These are phyloP conservation scores for Aurinia saxatilis DNA, from an alignment of 345 rosid genomes.

Conservation along the genomic window DNA sequence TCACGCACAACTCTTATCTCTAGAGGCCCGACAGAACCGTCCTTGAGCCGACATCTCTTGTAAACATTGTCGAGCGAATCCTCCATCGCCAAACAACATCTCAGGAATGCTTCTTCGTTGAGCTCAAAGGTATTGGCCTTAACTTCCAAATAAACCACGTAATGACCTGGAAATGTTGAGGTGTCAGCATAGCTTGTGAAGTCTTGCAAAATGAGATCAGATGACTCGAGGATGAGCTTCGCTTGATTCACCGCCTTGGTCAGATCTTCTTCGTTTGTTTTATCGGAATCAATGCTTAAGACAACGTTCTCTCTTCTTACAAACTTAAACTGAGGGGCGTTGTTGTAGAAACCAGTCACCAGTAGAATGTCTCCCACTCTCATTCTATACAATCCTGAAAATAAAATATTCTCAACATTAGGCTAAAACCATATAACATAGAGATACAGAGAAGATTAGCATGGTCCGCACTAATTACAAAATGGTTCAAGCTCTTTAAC, in stretches of 20 bases:
- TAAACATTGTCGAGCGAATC: conserved; percentile 70
- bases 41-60: conserved; percentile 66
- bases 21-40: conserved; percentile 59
- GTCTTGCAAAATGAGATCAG: conserved; percentile 49
- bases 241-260: conserved; percentile 59
- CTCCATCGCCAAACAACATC: conserved; percentile 63
- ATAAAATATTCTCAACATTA: neutral
- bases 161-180: conserved; percentile 74
- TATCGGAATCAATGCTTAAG: conserved; percentile 74
- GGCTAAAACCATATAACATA: neutral
- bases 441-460: too few relatives aligned
- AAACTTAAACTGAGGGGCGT: conserved; percentile 75
- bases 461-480: too few relatives aligned
- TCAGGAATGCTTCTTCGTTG: conserved; percentile 43
- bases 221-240: conserved; percentile 42
- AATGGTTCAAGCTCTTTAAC: too few relatives aligned
- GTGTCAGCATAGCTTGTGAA: conserved; percentile 74
- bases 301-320: conserved; percentile 74
- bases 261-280: conserved; percentile 84
- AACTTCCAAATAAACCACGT: conserved; percentile 75
- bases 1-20: conserved; percentile 71
- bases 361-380: conserved; percentile 79
- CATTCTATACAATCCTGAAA: conserved; percentile 66
- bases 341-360: conserved; percentile 79
- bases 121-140: conserved; percentile 11